A percentile compares a stretch with the other conserved stretches of the same genome.
phyloP scores from a whole-genome alignment of 352 stramenopile species.

The Globisporangium middletonii region DNA sequence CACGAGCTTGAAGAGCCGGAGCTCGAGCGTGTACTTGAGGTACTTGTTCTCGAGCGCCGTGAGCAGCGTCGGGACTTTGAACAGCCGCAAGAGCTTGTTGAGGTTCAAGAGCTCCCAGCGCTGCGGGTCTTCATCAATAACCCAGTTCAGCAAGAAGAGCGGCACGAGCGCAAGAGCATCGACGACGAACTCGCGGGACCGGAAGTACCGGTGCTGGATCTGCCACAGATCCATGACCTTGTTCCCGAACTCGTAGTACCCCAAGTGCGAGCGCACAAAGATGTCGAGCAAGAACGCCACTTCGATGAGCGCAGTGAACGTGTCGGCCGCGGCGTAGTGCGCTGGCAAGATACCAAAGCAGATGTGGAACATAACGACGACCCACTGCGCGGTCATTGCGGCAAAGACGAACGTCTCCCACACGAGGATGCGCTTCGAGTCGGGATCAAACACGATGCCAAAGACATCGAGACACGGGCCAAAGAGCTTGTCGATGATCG shows the following conservation, averaged over 20 bases:
- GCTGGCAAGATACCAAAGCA: conserved; percentile 29
- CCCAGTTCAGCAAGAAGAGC: conserved; percentile 40
- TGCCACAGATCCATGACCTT: conserved; percentile 43
- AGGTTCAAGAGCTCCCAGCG: conserved; percentile 39
- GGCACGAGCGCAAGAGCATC: conserved; percentile 38
- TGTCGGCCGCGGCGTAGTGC: conserved; percentile 13
- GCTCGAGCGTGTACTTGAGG: conserved; percentile 39
- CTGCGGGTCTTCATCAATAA: not conserved
- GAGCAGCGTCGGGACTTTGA: conserved; percentile 41
- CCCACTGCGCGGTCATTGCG: conserved; percentile 31
- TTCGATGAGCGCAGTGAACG: conserved; percentile 30
- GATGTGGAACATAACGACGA: conserved; percentile 39
- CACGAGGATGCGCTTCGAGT: conserved; percentile 29
- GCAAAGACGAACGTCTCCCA: conserved; percentile 48
- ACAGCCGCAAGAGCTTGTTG: conserved; percentile 51
- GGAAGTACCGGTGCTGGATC: conserved; percentile 40
- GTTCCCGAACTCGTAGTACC: conserved; percentile 61
- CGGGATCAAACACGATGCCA: conserved; percentile 36
- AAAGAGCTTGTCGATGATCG: conserved; percentile 27
- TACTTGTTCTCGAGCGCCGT: conserved; percentile 42
- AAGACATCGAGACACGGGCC: conserved; percentile 2
- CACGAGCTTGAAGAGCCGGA: conserved; percentile 46
- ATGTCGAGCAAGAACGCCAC: conserved; percentile 41
- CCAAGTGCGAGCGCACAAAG: conserved; percentile 38
- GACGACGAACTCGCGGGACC: conserved; percentile 30